Conservation (phyloP, 73 alveolate genomes). For the Paramecium primaurelia region DNA sequence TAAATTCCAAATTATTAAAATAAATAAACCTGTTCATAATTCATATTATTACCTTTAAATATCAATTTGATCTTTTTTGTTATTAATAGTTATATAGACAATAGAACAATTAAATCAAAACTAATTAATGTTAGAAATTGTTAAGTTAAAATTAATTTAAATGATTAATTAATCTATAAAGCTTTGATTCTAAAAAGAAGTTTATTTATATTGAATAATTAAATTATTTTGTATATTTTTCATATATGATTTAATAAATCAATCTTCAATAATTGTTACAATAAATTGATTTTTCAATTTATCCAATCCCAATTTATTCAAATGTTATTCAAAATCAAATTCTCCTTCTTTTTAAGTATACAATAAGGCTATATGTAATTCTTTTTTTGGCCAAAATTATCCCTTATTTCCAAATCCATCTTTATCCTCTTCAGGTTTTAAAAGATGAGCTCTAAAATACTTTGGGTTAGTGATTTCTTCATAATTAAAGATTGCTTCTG, state of each 20-base stretch:
- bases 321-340: background rate
- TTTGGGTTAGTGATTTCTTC: background rate
- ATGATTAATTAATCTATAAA: background rate
- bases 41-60: background rate
- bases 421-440: conserved; percentile 6
- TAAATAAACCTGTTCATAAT: background rate
- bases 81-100: too few relatives aligned
- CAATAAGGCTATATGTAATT: background rate
- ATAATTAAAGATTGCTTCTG: background rate
- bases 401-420: conserved; percentile 37
- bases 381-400: background rate
- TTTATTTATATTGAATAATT: background rate
- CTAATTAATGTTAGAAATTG: background rate
- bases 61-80: background rate
- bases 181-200: background rate
- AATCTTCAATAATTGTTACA: background rate
- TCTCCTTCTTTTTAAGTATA: background rate
- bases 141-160: background rate
- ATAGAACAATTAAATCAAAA: background rate
- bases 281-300: background rate
- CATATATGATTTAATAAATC: background rate
- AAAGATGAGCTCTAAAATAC: background rate
- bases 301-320: background rate
- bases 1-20: background rate
- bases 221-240: background rate